Evolutionary conservation across 371 early-diverging fungal genomes (phyloP), one percentile per base, ranked within the genome.

Genomic region (Rhizopus stolonifer): DNA sequence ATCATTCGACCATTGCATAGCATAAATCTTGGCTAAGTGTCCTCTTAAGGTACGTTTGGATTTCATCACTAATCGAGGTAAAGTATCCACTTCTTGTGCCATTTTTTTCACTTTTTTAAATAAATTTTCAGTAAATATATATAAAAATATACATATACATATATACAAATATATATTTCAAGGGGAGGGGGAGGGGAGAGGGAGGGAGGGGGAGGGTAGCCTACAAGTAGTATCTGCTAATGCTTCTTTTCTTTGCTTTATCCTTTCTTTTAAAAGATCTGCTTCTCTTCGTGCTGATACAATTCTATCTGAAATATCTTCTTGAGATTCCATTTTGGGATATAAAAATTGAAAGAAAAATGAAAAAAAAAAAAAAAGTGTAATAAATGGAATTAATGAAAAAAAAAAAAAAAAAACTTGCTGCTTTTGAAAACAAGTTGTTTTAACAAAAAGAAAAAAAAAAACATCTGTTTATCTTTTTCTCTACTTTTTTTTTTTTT

Each of bases 1-100:
- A 72, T 96, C 96, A 14, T 78, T 77, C 1, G 94, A 90, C 96
- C 98, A 98, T 71, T 98, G 96, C 98, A 98, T 96, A n/a, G 98
- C 96, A 66, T 98, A 97, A 57, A 98, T 93, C 67, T 98, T 98
- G 29, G 96, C 96, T 46, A 96, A 76, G 75, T 98, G 98, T 33
- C 98, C 98, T 73, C 92, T 94, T 26, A 98, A 80, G 24, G 90
- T 93, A 51, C 97, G 83, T 23, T 95, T 89, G 52, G 95, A 94
- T 69, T 94, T 95, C 89, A 97, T 93, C 26, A 82, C 83, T 42
- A 94, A 76, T 39, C 94, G 80, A n/a, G 96, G 95, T 48, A 97
- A 74, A n/a, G 91, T 84, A 49, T 92, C 86, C n/a, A 87, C 61
- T 23, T 75, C 76, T 55, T 80, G 72, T 19, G 86, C 81, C 69